phyloP scores from a whole-genome alignment of 192 early-diverging fungal species.

The Coemansia sp. region DNA sequence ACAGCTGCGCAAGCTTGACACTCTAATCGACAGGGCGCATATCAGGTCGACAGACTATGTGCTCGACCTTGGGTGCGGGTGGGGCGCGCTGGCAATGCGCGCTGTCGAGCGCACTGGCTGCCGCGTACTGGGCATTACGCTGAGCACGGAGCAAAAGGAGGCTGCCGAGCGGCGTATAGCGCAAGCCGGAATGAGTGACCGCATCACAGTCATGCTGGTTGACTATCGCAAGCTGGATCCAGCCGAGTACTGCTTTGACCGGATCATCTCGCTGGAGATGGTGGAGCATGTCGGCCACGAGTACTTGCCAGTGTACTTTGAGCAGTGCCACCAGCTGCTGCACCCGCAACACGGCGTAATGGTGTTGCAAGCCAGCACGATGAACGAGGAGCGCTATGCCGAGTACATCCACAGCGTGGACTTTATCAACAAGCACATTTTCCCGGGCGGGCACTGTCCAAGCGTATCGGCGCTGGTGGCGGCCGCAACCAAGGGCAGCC shows the following conservation, averaged over 20 bases:
- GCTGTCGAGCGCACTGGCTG: slow-evolving; percentile 64
- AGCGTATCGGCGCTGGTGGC: slow-evolving; percentile 61
- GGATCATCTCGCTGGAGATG: slow-evolving; percentile 75
- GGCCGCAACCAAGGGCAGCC: slow-evolving; percentile 60
- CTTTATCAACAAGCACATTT: slow-evolving; percentile 79
- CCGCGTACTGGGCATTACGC: slow-evolving; percentile 66
- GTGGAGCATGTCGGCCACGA: slow-evolving; percentile 75
- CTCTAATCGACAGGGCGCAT: slow-evolving; percentile 62
- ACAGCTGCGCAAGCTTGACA: slow-evolving; percentile 66
- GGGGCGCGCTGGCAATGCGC: slow-evolving; percentile 73
- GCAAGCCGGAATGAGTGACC: slow-evolving; percentile 59
- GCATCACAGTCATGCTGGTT: slow-evolving; percentile 65
- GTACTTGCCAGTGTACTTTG: slow-evolving; percentile 68
- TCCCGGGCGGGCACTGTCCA: slow-evolving; percentile 78
- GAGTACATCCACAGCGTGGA: slow-evolving; percentile 63
- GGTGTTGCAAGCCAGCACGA: slow-evolving; percentile 70
- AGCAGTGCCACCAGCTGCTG: slow-evolving; percentile 61
- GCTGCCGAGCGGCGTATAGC: slow-evolving; percentile 67
- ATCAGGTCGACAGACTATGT: slow-evolving; percentile 62
- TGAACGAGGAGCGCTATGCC: slow-evolving; percentile 69
- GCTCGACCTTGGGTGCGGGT: slow-evolving; percentile 75
- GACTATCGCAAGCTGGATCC: slow-evolving; percentile 73
- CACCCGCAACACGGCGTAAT: slow-evolving; percentile 61
- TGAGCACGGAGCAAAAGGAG: slow-evolving; percentile 68
- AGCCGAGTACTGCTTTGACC: slow-evolving; percentile 64